Conservation (phyloP, 2,329 filamentous ascomycete genomes). For the Ophiostoma sp. region DNA sequence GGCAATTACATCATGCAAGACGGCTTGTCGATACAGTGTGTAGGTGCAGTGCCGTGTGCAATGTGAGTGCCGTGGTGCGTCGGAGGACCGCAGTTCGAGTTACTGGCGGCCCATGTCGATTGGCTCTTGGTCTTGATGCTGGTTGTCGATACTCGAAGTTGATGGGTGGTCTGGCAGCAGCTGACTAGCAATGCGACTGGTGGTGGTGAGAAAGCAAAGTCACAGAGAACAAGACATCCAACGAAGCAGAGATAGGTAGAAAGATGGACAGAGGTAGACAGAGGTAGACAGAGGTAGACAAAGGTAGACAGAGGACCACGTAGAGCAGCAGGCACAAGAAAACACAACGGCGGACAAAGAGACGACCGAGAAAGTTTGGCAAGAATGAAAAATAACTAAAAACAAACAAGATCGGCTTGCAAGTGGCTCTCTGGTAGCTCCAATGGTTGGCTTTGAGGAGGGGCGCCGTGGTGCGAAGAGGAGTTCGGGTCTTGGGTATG, state of each 20-base stretch:
- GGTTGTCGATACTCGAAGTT: neutral
- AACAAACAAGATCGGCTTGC: conserved; percentile 16
- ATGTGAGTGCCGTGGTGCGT: neutral
- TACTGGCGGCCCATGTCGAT: conserved; percentile 12
- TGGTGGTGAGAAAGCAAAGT: neutral
- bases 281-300: neutral
- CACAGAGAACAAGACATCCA: neutral
- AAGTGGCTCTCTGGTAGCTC: neutral
- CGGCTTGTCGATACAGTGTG: neutral
- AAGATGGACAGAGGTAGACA: neutral
- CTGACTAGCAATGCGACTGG: neutral
- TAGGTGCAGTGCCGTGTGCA: neutral
- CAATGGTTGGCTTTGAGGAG: neutral
- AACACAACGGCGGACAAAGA: neutral
- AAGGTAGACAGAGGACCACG: neutral
- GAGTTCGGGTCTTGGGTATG: neutral
- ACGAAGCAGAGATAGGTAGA: neutral
- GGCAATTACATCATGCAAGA: conserved; percentile 1
- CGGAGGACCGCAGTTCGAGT: neutral
- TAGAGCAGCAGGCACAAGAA: neutral
- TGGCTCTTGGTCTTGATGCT: neutral
- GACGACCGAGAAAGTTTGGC: conserved; percentile 1
- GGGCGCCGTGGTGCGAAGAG: neutral
- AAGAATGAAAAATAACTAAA: conserved; percentile 13
- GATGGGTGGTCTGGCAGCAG: neutral